phyloP scores from a whole-genome alignment of 2,329 filamentous ascomycete genomes.

The Elsinoe ampelina region DNA sequence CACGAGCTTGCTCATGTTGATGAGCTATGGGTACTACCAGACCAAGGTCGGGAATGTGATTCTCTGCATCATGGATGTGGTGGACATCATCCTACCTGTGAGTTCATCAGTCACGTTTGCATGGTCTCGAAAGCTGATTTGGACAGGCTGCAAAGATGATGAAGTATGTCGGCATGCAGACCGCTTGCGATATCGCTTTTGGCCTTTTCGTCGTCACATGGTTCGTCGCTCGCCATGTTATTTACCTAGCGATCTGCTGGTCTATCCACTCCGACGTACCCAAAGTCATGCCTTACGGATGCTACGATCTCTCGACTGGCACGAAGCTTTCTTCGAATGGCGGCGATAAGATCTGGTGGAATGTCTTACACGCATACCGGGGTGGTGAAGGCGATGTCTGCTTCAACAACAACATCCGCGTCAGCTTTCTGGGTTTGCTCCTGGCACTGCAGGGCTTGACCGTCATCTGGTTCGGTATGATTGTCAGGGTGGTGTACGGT shows the following conservation, averaged over 20 bases:
- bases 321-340: conserved; percentile 45
- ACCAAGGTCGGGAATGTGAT: conserved; percentile 84
- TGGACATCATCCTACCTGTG: conserved; percentile 81
- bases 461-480: conserved; percentile 83
- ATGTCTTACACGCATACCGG: conserved; percentile 65
- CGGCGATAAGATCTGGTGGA: conserved; percentile 37
- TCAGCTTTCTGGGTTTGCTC: conserved; percentile 67
- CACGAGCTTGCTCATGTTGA: conserved; percentile 69
- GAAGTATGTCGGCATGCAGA: conserved; percentile 74
- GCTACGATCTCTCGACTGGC: conserved; percentile 54
- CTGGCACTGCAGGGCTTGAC: conserved; percentile 71
- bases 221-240: conserved; percentile 72
- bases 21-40: conserved; percentile 78
- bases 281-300: conserved; percentile 54
- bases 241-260: conserved; percentile 73
- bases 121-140: neutral
- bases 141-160: conserved; percentile 76
- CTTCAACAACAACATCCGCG: conserved; percentile 65
- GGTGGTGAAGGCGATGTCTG: conserved; percentile 63
- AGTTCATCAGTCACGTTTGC: conserved; percentile 25
- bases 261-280: conserved; percentile 64
- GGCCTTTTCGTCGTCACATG: conserved; percentile 78
- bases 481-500: conserved; percentile 69
- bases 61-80: conserved; percentile 84
- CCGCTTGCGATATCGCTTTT: conserved; percentile 71